Base-by-base conservation (phyloP, 306 rosid genomes). In the Lathyrus sativus region DNA sequence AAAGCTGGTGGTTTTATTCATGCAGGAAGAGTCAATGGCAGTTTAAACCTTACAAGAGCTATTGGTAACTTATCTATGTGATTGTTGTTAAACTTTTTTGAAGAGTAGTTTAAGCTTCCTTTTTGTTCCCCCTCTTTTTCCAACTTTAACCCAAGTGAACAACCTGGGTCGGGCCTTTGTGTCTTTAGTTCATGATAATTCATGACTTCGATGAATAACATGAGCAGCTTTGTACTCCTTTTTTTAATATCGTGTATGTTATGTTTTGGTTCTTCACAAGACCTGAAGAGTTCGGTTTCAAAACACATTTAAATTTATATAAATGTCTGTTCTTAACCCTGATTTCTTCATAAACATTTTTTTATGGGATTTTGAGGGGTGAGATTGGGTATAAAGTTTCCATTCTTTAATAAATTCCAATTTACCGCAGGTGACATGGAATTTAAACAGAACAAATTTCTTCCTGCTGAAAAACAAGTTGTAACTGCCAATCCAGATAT, bases 1-100 rank as follows among this genome's bases (percentile, higher is more conserved):
- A 90, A 85, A 84, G 97, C 96, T 74, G 97, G 96, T 54, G 97
- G 99, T 63, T 93, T 90, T 77, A 93, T 93, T 71, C 96, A 90
- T 44, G 97, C 96, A 6, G 99, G 99, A 69, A 85, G 99, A 43
- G 91, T 93, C 70, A 93, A 93, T 87, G 99, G 99, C 73, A 90
- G 95, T 81, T 80, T 93, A 81, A 90, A 90, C 85, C 97, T 93
- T 70, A 88, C 99, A 45, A 90, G 99, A 78, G 99, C 99, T 78
- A 93, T 93, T 78, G 99, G 97, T 88, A 66, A 77, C 26, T 46
- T 72, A 19, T 56, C 72, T 64, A 42, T 24, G 18, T 67, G 44
- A 55, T 18, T 42, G 71, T 18, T 42, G 71, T 53, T 53, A 37
- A 50, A 57, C 62, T 39, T 83, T 65, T 17, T 49, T 65, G 45